Conservation (phyloP, 108 stramenopile genomes). For the Fragilariopsis cylindrus region DNA sequence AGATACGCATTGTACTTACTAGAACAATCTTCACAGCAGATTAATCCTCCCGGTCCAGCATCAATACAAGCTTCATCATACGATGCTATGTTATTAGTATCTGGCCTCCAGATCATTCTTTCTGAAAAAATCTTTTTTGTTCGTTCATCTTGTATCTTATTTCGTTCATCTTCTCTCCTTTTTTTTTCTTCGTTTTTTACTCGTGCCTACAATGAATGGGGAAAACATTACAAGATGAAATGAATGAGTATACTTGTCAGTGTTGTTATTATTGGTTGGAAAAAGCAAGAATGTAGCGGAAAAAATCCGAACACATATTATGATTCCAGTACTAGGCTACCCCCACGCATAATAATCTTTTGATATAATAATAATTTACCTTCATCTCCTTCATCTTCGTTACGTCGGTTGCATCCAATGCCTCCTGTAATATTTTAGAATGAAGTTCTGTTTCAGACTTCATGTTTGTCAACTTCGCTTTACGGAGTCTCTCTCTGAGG, state of each 20-base stretch:
- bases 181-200: background rate
- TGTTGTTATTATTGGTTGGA: background rate
- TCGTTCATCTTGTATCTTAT: background rate
- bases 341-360: no score
- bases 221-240: no score
- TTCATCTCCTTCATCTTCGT: constrained; percentile 16
- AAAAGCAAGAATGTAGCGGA: background rate
- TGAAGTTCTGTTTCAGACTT: background rate
- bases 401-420: constrained; percentile 3
- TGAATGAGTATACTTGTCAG: no score
- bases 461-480: constrained; percentile 32
- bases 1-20: constrained; percentile 56
- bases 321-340: no score
- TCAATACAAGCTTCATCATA: constrained; percentile 55
- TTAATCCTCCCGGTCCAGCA: constrained; percentile 79
- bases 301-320: background rate
- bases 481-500: constrained; percentile 43
- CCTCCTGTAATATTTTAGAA: constrained; percentile 1
- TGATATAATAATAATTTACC: background rate
- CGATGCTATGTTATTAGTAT: background rate
- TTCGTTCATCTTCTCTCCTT: background rate
- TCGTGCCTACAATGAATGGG: no score
- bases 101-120: constrained; percentile 30
- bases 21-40: constrained; percentile 74
- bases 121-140: constrained; percentile 19